Evolutionary conservation across 495 filamentous ascomycete species (phyloP), one percentile per base, ranked within the genome.

Genomic region (Aspergillus cristatus): DNA sequence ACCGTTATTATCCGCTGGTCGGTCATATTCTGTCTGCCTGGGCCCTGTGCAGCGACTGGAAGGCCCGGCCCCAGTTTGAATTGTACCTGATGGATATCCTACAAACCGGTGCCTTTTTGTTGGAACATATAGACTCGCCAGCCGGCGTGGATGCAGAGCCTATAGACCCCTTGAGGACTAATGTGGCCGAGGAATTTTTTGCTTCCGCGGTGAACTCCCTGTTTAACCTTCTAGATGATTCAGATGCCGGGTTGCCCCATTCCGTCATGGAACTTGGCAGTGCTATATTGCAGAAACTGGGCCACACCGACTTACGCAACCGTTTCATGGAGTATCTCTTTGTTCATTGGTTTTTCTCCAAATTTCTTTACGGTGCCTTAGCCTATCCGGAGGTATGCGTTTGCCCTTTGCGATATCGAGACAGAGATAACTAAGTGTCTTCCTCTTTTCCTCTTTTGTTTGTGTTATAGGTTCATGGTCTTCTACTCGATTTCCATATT

Each of bases 61-160:
- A 83, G 40, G 83, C 85, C 38, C 84, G 79, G 43, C 76, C 79
- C 45, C 88, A 85, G 47, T 80, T 98, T 68, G 89, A 95, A 65
- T 79, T 85, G 51, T 95, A 87, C 52, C 75, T 98, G 4, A 90
- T 93, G 85, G 80, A 86, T 53, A 82, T 90, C 41, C 74, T 98
- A 14, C 85, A 94, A 60, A 84, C 89, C 51, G 91, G 91, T 41
- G 79, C 84, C 17, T 96, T 95, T 53, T 63, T 98, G 38, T 68
- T 95, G 56, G 86, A 95, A 70, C 80, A 55, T 74, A 84, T 62
- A 80, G 86, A 63, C 51, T 61, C 55, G 42, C 67, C 46, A 40
- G 43, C 61, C 34, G 57, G 60, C n/a, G 39, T 57, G 55, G 54
- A 58, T 42, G 51, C 60, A 32, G 69, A 73, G 33, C 53, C 63